Evolutionary conservation across 2,329 filamentous ascomycete genomes (phyloP).

Genomic region (Pestalotiopsis sp.): DNA sequence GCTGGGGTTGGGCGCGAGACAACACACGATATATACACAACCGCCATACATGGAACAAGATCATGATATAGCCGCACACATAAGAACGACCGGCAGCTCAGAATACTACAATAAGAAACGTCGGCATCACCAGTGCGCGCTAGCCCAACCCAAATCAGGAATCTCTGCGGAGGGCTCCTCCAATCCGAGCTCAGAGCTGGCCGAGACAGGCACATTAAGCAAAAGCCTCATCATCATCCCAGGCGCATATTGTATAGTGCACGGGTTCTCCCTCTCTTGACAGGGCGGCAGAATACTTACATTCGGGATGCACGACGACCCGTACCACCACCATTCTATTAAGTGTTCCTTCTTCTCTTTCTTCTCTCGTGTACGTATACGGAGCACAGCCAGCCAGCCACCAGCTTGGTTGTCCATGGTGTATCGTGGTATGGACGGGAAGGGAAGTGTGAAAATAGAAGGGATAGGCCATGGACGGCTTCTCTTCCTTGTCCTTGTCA

Average conservation of each 20-base stretch:
- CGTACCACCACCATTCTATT: neutral
- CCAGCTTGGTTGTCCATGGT: too few relatives aligned
- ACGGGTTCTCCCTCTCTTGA: slow-evolving; percentile 6
- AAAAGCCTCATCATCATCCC: slow-evolving; percentile 1
- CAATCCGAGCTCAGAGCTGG: neutral
- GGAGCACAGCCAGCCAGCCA: too few relatives aligned
- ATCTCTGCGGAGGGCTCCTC: neutral
- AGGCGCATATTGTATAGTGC: slow-evolving; percentile 4
- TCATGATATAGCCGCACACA: neutral
- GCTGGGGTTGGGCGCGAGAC: neutral
- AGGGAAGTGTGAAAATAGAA: too few relatives aligned
- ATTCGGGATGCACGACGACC: neutral
- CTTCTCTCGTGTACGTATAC: neutral
- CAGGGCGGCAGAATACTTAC: slow-evolving; percentile 2
- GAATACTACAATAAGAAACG: neutral
- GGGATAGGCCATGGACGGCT: too few relatives aligned
- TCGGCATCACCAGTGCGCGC: slow-evolving; percentile 5
- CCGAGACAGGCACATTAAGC: neutral
- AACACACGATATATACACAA: neutral
- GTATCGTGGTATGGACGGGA: too few relatives aligned
- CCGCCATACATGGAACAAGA: neutral
- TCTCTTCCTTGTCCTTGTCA: neutral
- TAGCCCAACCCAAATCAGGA: slow-evolving; percentile 2
- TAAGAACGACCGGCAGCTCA: neutral
- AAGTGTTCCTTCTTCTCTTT: neutral